phyloP scores from a whole-genome alignment of 805 yeast species.

The Saccharomycopsis synnaedendra region DNA sequence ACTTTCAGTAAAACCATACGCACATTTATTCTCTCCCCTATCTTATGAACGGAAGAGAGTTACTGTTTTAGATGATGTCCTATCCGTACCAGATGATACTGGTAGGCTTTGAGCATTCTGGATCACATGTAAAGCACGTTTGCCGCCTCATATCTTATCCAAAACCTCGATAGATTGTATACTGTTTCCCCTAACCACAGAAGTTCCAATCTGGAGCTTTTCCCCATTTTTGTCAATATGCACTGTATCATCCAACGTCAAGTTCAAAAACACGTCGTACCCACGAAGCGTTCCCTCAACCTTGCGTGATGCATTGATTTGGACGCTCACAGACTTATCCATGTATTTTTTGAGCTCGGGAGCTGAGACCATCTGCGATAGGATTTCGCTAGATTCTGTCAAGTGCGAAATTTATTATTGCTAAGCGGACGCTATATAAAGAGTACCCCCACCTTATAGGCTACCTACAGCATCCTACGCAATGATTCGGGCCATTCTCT shows the following conservation, averaged over 20 bases:
- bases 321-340: slow-evolving; percentile 64
- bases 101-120: no score
- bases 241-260: slow-evolving; percentile 25
- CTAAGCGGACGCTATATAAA: no score
- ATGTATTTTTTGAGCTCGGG: slow-evolving; percentile 61
- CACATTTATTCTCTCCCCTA: no score
- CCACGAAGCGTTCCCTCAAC: slow-evolving; percentile 79
- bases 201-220: slow-evolving; percentile 49
- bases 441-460: no score
- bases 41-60: no score
- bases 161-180: slow-evolving; percentile 58
- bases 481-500: slow-evolving; percentile 51
- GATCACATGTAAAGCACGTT: no score
- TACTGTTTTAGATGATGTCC: no score
- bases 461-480: no score
- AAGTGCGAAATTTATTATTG: neutral
- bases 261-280: slow-evolving; percentile 47
- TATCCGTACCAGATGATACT: no score
- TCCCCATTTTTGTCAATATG: slow-evolving; percentile 45
- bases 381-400: neutral
- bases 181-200: slow-evolving; percentile 70
- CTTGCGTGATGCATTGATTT: slow-evolving; percentile 67
- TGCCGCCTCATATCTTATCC: slow-evolving; percentile 19
- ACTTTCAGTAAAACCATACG: no score
- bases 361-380: slow-evolving; percentile 38